A percentile compares a stretch with the other conserved stretches of the same genome.
Conservation (phyloP, 2,329 filamentous ascomycete species). For the Teratosphaeria zuluensis region DNA sequence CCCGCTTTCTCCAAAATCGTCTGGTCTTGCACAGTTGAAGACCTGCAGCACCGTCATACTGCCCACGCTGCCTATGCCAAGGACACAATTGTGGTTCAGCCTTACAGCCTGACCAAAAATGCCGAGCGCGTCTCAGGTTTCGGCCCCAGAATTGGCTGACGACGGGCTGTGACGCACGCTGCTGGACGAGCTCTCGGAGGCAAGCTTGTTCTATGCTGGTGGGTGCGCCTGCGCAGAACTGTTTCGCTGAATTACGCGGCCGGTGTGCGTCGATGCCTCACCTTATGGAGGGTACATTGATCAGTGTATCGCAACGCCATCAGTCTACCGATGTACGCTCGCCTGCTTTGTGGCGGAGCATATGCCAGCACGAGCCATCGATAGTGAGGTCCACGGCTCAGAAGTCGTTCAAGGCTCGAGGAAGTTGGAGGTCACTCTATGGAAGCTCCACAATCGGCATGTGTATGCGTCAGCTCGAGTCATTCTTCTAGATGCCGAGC, state of each 20-base stretch:
- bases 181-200: too few relatives aligned
- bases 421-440: neutral
- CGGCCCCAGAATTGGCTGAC: too few relatives aligned
- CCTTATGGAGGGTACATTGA: neutral
- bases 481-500: neutral
- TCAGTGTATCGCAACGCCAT: neutral
- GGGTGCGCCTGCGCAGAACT: neutral
- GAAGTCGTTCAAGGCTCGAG: too few relatives aligned
- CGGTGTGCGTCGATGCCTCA: neutral
- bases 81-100: neutral
- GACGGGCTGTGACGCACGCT: too few relatives aligned
- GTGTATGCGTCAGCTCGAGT: neutral
- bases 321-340: neutral
- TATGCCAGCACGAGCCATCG: neutral
- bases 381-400: neutral
- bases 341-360: neutral
- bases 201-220: neutral
- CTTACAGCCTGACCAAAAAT: too few relatives aligned
- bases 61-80: too few relatives aligned
- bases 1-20: too few relatives aligned
- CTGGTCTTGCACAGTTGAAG: too few relatives aligned
- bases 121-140: too few relatives aligned
- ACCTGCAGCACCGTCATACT: too few relatives aligned
- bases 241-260: neutral
- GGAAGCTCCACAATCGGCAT: neutral